Conservation (phyloP, 495 filamentous ascomycete genomes). For the Penicillium paxilli region DNA sequence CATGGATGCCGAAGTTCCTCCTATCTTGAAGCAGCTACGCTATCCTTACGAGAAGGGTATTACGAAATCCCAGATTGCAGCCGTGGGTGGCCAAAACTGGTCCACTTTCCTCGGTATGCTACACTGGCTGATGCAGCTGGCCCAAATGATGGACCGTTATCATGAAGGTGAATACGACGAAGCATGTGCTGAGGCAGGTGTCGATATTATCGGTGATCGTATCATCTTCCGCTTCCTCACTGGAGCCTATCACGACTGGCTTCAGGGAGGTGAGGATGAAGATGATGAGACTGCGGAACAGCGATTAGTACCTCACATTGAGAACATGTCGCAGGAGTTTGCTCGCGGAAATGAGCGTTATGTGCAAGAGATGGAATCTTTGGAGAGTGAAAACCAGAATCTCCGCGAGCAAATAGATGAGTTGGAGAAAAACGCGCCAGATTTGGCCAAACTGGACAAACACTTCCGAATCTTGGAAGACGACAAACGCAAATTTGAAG, state of each 20-base stretch:
- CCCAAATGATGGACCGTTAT: conserved; percentile 85
- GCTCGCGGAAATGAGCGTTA: conserved; percentile 78
- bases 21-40: conserved; percentile 84
- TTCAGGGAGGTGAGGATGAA: conserved; percentile 75
- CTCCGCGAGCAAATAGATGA: conserved; percentile 83
- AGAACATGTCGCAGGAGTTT: conserved; percentile 87
- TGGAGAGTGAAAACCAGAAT: conserved; percentile 79
- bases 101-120: conserved; percentile 87
- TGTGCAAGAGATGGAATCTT: conserved; percentile 72
- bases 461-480: conserved; percentile 84
- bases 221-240: conserved; percentile 93
- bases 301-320: conserved; percentile 77
- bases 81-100: conserved; percentile 96
- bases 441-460: conserved; percentile 78
- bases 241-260: conserved; percentile 88
- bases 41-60: conserved; percentile 95
- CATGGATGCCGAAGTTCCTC: conserved; percentile 91
- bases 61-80: conserved; percentile 89
- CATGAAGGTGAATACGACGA: conserved; percentile 76
- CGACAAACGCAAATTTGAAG: conserved; percentile 88
- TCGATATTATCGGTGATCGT: conserved; percentile 82
- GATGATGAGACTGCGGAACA: conserved; percentile 77
- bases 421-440: conserved; percentile 78
- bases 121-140: conserved; percentile 98
- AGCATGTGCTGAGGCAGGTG: conserved; percentile 80